Evolutionary conservation across 148 eudicot genomes (phyloP).

Genomic region (Pouteria glomerata): DNA sequence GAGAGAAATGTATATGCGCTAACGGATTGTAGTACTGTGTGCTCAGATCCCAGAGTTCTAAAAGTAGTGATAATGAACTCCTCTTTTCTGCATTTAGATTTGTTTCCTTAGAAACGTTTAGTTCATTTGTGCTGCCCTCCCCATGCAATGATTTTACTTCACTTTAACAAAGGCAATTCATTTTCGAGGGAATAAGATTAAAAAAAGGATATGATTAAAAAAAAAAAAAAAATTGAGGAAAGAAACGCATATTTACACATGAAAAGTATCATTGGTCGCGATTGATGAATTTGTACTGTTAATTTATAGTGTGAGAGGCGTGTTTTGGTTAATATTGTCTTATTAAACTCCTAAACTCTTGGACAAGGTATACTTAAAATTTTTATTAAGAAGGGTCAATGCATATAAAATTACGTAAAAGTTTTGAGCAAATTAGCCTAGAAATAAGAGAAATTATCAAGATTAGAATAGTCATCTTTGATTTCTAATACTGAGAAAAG

Average conservation of each 20-base stretch:
- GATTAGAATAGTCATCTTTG: no score
- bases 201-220: conserved; percentile 4
- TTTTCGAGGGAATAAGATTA: conserved; percentile 13
- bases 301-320: no score
- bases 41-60: neutral
- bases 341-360: no score
- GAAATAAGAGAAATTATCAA: no score
- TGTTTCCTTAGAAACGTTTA: neutral
- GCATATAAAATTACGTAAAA: no score
- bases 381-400: no score
- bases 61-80: conserved; percentile 10
- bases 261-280: neutral
- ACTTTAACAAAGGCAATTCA: neutral
- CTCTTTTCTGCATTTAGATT: neutral
- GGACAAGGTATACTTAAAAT: no score
- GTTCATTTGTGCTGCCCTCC: neutral
- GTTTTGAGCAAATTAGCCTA: no score
- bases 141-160: conserved; percentile 9
- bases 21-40: conserved; percentile 1
- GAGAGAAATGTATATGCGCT: conserved; percentile 3
- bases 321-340: no score
- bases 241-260: neutral
- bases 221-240: neutral
- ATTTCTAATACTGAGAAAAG: no score
- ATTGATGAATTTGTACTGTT: no score